Evolutionary conservation across 1,284 basidiomycete genomes (phyloP).

Genomic region (Sanghuangporus weigelae): DNA sequence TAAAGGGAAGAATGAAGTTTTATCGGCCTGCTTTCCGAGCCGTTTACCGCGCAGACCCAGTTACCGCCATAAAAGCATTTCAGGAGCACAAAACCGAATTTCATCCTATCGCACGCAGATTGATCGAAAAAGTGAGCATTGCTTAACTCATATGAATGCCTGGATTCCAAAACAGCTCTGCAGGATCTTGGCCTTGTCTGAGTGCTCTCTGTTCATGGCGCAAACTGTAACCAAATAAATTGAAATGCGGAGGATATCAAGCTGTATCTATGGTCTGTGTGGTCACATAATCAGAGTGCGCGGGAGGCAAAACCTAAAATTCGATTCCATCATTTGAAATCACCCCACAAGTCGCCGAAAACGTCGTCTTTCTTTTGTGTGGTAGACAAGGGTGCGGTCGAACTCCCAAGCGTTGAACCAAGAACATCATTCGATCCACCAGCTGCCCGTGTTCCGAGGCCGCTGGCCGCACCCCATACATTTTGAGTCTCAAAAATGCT

Average conservation of each 20-base stretch:
- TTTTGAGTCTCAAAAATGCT: constrained; percentile 41
- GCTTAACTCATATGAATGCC: not conserved
- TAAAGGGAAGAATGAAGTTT: constrained; percentile 81
- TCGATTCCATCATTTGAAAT: constrained; percentile 55
- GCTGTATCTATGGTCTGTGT: not conserved
- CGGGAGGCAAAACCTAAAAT: not conserved
- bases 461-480: constrained; percentile 42
- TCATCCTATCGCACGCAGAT: constrained; percentile 68
- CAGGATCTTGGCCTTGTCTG: constrained; percentile 19
- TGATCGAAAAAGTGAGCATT: constrained; percentile 64
- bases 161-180: not conserved
- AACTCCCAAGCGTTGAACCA: constrained; percentile 20
- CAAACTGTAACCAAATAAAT: not conserved
- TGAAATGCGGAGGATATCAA: not conserved
- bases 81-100: constrained; percentile 48
- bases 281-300: not conserved
- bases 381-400: constrained; percentile 17
- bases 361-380: constrained; percentile 66
- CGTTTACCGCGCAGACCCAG: constrained; percentile 50
- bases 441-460: constrained; percentile 11
- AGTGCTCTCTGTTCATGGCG: not conserved
- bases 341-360: constrained; percentile 78
- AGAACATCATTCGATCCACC: constrained; percentile 29
- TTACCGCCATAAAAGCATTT: constrained; percentile 59
- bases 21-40: constrained; percentile 62